Base-by-base conservation (phyloP, 768 basidiomycete species). In the Naematelia encephala region DNA sequence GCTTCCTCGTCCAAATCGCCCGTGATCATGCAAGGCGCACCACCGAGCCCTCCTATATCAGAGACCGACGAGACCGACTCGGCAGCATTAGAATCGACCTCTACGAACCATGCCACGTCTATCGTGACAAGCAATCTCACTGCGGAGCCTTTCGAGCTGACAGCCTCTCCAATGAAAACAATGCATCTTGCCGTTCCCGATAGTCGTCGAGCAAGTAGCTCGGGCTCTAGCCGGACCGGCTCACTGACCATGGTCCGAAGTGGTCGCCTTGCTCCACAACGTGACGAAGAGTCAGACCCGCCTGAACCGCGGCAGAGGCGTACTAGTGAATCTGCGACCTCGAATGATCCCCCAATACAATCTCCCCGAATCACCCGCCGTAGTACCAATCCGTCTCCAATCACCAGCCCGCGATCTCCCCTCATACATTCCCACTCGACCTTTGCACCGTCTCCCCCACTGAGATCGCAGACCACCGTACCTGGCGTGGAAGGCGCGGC, bases 41-140 rank as follows among this genome's bases (percentile, higher is more conserved):
- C 75, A 28, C 73, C 73, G 14, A 73, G 71, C 51, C 75, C 75
- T 19, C 75, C 75, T 1, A 48, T 74, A n/a, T 75, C 73, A 54
- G 68, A 72, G 2, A 48, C 21, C 22, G 43, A n/a, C 13, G 16
- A 23, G 21, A 43, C 29, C 19, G n/a, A n/a, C 27, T 57, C 56
- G 49, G 27, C 21, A 21, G n/a, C 48, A 13, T 30, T 14, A 2
- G 62, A 64, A 23, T 51, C 49, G 51, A n/a, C 56, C 14, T 22
- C 43, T 25, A 45, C 23, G 21, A 45, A 22, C 21, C 16, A 30
- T 22, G 25, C 19, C 14, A 45, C 61, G 5, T 34, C 56, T 21
- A 54, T 61, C 28, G 16, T 53, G 25, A 57, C 62, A 2, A 22
- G 42, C 10, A 61, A 42, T 13, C 58, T 68, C 29, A 67, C 63